phyloP scores from a whole-genome alignment of 768 basidiomycete genomes.

The Naematelia encephala region DNA sequence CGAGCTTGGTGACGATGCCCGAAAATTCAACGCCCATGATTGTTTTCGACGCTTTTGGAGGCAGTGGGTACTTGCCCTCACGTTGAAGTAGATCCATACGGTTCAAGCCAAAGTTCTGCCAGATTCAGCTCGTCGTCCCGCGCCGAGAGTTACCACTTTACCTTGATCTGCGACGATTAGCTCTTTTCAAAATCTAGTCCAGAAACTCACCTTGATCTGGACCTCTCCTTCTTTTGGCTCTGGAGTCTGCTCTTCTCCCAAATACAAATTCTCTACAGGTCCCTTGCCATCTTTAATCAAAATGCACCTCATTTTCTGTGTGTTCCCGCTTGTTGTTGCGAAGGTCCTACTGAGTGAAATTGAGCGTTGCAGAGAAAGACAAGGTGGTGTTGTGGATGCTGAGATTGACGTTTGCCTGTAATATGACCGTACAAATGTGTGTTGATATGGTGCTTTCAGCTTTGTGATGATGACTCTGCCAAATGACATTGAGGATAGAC shows the following conservation, averaged over 20 bases:
- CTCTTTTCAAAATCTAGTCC: neutral
- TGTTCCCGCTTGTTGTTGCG: neutral
- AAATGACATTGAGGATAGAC: neutral
- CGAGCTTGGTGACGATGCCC: constrained; percentile 61
- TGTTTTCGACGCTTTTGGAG: constrained; percentile 63
- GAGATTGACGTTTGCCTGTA: neutral
- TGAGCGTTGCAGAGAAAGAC: neutral
- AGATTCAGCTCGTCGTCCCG: constrained; percentile 54
- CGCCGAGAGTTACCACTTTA: neutral
- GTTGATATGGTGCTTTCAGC: no score
- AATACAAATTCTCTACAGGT: constrained; percentile 69
- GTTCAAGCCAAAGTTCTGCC: constrained; percentile 81
- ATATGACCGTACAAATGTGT: neutral
- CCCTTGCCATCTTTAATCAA: constrained; percentile 73
- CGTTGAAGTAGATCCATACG: constrained; percentile 70
- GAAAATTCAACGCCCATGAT: constrained; percentile 88
- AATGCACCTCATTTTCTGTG: constrained; percentile 67
- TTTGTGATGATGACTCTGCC: neutral
- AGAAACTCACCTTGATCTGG: constrained; percentile 66
- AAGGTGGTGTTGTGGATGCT: no score
- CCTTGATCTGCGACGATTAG: constrained; percentile 22
- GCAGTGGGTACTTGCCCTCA: constrained; percentile 63
- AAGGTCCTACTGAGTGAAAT: neutral
- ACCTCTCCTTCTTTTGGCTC: constrained; percentile 61
- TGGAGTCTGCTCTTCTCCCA: constrained; percentile 70